Evolutionary conservation across 805 yeast genomes (phyloP), one percentile per base, ranked within the genome.

Genomic region (Ogataea angusta): DNA sequence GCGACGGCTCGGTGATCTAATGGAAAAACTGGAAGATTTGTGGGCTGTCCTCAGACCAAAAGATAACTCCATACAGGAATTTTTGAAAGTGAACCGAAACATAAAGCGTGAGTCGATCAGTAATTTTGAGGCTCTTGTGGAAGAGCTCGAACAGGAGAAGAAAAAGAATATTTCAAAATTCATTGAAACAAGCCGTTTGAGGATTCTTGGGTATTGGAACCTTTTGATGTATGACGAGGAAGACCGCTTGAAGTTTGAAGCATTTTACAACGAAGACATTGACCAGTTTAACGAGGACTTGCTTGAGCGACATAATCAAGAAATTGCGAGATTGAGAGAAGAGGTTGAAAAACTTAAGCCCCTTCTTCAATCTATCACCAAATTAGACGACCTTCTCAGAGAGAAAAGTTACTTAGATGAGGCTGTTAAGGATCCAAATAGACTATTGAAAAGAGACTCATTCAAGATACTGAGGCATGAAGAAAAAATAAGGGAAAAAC

Each of bases 381-480:
- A 73, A 32, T 72, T 85, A 47, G 67, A 75, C 31, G 72, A 69
- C 2, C 60, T 89, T 18, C 59, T 79, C 29, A 62, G 67, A 10
- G 95, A 87, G 48, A 84, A 83, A 45, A 48, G 59, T 2, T 75
- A 75, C 34, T 70, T 93, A 27, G 82, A 73, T 26, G 83, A 78
- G 46, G 78, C 93, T 4, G 74, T 84, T 2, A 82, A 78, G 53
- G 93, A 91, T 58, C 80, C 97, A 0, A 79, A 91, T 0, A 72
- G 98, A 46, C 69, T 90, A 30, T 61, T 84, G 33, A 77, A 83
- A 47, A 77, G 85, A 54, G 81, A 84, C 52, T 82, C 89, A 2
- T 90, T 91, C 48, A 82, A 80, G 45, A 82, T 90, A 17, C 66
- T 91, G 43, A 69, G 85, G 42, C 75, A 82, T 42, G 99, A 91